Base-by-base conservation (phyloP, 768 basidiomycete genomes). In the Fomitopsis pulvina region DNA sequence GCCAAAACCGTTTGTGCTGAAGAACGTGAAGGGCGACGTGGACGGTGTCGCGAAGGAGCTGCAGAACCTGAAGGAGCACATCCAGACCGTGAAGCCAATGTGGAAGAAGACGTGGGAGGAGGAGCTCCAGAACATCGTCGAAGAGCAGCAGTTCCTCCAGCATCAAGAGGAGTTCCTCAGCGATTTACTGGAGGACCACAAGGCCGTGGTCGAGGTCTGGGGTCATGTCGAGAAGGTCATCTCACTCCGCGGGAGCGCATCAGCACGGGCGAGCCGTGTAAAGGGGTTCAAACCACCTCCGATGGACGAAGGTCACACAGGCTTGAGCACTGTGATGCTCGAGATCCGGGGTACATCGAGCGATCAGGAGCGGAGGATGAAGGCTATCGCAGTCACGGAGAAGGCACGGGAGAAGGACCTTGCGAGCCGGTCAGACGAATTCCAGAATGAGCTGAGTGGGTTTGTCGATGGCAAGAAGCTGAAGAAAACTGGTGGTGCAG, bases 71-170 rank as follows among this genome's bases (percentile, higher is more conserved):
- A 80, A 80, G 60, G 81, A 85, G 57, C 91, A 95, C 65, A 87
- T 97, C 57, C 79, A 83, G 58, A 87, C 89, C 10, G 79, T 94
- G 60, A 92, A 87, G 61, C 92, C 95, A 38, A 91, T 90, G 79
- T 99, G 95, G 95, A 90, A 94, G 75, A 92, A 94, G 77, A 97
- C 93, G 18, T 99, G 95, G 95, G 88, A 90, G 61, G 84, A 91
- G 62, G 95, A 99, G 70, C 65, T 99, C 63, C 87, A 92, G 73
- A 91, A 92, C 56, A 93, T 99, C 49, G 87, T 97, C 51, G 93
- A 96, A 65, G 95, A 99, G 66, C 94, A 99, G 64, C 89, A 93
- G 58, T 88, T 96, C 72, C 70, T 97, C 52, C 81, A 80, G 7
- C 89, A 96, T 61, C 94, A 97, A 66, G 90, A 94, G 63, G 92